Evolutionary conservation across 768 basidiomycete genomes (phyloP), one percentile per base, ranked within the genome.

Genomic region (Candolleomyces efflorescens): DNA sequence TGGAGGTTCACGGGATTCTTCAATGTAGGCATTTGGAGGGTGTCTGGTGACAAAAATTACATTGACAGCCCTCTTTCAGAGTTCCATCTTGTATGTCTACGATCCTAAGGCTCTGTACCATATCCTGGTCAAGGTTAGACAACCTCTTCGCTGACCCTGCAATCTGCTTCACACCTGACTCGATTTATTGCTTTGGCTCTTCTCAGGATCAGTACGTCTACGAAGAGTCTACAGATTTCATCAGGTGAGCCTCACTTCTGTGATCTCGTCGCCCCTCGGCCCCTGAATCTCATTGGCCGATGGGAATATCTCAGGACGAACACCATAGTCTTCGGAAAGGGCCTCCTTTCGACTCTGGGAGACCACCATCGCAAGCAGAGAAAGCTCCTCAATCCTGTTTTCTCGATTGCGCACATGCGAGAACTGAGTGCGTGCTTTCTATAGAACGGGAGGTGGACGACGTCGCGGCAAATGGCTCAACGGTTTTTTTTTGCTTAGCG

Each of bases 311-410:
- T n/a, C 24, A 54, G 53, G 43, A 23, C 26, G 13, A 44, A 43
- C 23, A 45, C 2, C 10, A 46, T n/a, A 17, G 23, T 54, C 3
- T 45, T 54, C 23, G 53, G 53, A 4, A 13, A 24, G 9, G 52
- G 52, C 4, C 32, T 53, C 15, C 52, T 53, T n/a, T 13, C 52
- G 23, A 53, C 52, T 3, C 11, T 39, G 36, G 52, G 52, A 6
- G 41, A 54, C 23, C 53, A 75, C 24, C 78, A 80, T 59, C 65
- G 69, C 20, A 77, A 71, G 41, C 74, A 75, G 54, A 62, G 74
- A 22, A 75, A 72, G 58, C 64, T 77, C 62, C 55, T 77, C 15
- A 73, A 73, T 59, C 74, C 74, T 1, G 71, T 71, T 2, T 77
- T 77, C 54, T 74, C 74, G 13, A 66, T 64, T n/a, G 64, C 66